Conservation (phyloP, 225 moss, liverwort and hornwort species). For the Rhytidiadelphus loreus region DNA sequence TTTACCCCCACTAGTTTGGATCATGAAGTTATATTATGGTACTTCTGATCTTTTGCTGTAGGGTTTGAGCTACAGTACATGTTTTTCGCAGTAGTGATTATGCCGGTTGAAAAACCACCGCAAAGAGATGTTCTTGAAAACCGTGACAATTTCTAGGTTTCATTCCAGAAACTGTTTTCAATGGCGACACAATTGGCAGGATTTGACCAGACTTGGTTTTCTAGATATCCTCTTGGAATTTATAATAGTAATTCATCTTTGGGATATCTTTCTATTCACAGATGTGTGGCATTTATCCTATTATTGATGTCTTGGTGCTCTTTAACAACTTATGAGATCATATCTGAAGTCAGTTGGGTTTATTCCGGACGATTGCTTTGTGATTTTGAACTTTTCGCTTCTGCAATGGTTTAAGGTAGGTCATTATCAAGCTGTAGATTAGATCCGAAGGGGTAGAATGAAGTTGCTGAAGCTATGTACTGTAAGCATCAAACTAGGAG, state of each 20-base stretch:
- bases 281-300: background rate
- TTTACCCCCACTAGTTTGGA: background rate
- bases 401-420: background rate
- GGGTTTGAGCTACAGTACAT: background rate
- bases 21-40: background rate
- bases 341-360: background rate
- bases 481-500: background rate
- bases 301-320: background rate
- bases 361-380: background rate
- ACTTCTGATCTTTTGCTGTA: background rate
- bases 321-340: background rate
- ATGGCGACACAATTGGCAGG: background rate
- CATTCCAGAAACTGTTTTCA: background rate
- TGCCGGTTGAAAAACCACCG: background rate
- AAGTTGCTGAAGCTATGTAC: background rate
- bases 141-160: background rate
- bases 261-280: background rate
- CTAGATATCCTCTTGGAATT: background rate
- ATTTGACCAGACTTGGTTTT: background rate
- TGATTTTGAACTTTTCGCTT: background rate
- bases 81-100: background rate
- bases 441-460: background rate
- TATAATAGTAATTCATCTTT: background rate
- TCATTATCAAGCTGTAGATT: background rate
- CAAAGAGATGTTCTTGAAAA: background rate